phyloP scores from a whole-genome alignment of 768 basidiomycete genomes.

The Rhizopogon vesiculosus region DNA sequence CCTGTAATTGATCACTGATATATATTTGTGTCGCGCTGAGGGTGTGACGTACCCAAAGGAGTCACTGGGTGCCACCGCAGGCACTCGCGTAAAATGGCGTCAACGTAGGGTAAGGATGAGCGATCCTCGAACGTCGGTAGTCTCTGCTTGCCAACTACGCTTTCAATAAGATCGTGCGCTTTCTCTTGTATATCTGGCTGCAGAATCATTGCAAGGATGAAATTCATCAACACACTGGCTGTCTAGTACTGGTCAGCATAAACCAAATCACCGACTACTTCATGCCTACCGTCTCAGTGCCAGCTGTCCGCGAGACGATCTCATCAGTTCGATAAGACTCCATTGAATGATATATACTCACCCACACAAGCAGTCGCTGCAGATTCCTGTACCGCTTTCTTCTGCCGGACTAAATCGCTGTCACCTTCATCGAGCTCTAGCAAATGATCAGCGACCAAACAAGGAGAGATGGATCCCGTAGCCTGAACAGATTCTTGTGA shows the following conservation, averaged over 20 bases:
- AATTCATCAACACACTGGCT: not conserved
- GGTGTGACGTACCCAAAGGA: conserved; percentile 1
- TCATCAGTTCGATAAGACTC: not conserved
- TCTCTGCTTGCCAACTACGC: conserved; percentile 3
- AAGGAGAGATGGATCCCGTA: not conserved
- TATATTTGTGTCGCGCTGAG: no score
- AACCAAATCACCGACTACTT: no score
- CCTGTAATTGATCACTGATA: not conserved
- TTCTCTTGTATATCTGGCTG: conserved; percentile 4
- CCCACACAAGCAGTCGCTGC: conserved; percentile 3
- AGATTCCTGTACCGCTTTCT: not conserved
- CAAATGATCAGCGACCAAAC: conserved; percentile 7
- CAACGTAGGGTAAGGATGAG: not conserved
- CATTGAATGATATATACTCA: not conserved
- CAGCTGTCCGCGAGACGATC: not conserved
- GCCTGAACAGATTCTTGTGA: not conserved
- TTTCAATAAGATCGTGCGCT: conserved; percentile 2
- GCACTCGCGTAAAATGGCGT: conserved; percentile 3
- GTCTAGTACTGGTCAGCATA: no score
- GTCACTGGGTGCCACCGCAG: conserved; percentile 2
- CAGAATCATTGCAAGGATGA: conserved; percentile 7
- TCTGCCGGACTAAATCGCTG: not conserved
- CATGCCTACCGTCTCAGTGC: conserved; percentile 4
- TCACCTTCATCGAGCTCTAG: not conserved
- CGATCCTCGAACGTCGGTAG: conserved; percentile 2